Percentiles rank a stretch among this genome's conserved stretches.
These are phyloP conservation scores for Domatiomyces globalis DNA, from an alignment of 2,329 filamentous ascomycete species.

Conservation along the genomic window DNA sequence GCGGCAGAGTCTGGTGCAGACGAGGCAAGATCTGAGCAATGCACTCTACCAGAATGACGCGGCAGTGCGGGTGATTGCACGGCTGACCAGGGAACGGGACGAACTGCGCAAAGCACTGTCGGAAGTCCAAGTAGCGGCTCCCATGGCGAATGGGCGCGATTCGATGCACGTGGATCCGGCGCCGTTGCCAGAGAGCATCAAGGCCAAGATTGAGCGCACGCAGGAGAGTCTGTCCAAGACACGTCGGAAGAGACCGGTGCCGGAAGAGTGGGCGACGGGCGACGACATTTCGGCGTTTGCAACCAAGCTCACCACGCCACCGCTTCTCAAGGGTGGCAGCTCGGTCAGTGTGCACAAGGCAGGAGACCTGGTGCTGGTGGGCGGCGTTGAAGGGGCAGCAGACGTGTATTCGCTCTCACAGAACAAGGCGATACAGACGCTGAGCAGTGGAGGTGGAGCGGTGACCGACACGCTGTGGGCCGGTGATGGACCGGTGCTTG, in stretches of 20 bases:
- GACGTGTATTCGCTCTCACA: constrained; percentile 67
- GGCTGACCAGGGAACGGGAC: constrained; percentile 79
- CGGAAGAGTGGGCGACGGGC: constrained; percentile 67
- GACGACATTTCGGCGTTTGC: constrained; percentile 54
- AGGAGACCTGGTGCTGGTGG: constrained; percentile 56
- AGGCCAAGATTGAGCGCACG: constrained; percentile 61
- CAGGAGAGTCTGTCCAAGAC: constrained; percentile 72
- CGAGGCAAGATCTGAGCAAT: constrained; percentile 81
- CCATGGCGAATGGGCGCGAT: constrained; percentile 45
- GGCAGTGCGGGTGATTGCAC: constrained; percentile 85
- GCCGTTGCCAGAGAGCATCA: constrained; percentile 56
- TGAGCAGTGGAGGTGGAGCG: constrained; percentile 36
- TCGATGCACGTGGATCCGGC: constrained; percentile 86
- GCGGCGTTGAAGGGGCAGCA: constrained; percentile 58
- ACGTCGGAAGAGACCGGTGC: constrained; percentile 76
- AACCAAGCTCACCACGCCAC: constrained; percentile 38
- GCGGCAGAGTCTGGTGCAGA: constrained; percentile 76
- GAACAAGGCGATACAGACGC: constrained; percentile 56
- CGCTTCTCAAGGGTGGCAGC: constrained; percentile 45
- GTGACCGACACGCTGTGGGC: constrained; percentile 50
- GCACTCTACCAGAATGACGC: constrained; percentile 96
- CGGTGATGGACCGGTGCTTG: constrained; percentile 54
- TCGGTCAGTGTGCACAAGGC: constrained; percentile 44
- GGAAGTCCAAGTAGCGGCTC: constrained; percentile 56
- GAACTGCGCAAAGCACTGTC: constrained; percentile 82